These are phyloP conservation scores for Setomelanomma holmii DNA, from an alignment of 2,329 filamentous ascomycete genomes.

Conservation along the genomic window DNA sequence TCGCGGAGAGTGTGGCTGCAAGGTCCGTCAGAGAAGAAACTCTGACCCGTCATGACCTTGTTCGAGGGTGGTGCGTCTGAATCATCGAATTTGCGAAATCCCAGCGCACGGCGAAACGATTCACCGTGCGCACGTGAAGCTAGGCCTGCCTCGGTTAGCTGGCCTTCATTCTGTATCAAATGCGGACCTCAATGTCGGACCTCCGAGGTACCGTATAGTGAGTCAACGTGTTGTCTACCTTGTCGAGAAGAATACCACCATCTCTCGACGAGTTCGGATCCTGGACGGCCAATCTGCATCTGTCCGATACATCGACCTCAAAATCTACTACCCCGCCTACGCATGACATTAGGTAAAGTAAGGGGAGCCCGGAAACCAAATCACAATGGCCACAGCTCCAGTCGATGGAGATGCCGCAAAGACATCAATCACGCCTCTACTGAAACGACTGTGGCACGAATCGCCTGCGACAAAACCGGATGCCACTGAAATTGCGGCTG, in stretches of 20 bases:
- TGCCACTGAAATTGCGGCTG: conserved; percentile 84
- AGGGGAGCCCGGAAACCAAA: conserved; percentile 9
- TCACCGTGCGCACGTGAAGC: background rate
- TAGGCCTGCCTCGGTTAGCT: background rate
- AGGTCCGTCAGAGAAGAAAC: conserved; percentile 48
- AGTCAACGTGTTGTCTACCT: conserved; percentile 26
- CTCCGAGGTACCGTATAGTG: conserved; percentile 23
- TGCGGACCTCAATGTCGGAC: conserved; percentile 24
- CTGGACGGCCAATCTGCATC: background rate
- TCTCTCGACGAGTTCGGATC: background rate
- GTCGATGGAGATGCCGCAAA: conserved; percentile 33
- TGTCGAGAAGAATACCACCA: background rate
- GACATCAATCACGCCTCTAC: conserved; percentile 71
- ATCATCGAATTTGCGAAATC: conserved; percentile 30
- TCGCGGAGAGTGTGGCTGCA: conserved; percentile 35
- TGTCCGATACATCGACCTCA: conserved; percentile 5
- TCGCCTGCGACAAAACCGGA: conserved; percentile 57
- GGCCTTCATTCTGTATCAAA: conserved; percentile 3
- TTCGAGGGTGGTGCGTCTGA: conserved; percentile 1
- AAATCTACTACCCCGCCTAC: conserved; percentile 15
- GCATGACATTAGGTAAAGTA: background rate
- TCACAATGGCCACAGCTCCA: conserved; percentile 34
- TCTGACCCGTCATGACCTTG: conserved; percentile 48
- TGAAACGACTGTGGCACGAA: conserved; percentile 73
- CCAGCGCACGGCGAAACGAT: conserved; percentile 1